A percentile compares a stretch with the other conserved stretches of the same genome.
These are phyloP conservation scores for Effrenium voratum DNA, from an alignment of 73 alveolate genomes.

Conservation along the genomic window DNA sequence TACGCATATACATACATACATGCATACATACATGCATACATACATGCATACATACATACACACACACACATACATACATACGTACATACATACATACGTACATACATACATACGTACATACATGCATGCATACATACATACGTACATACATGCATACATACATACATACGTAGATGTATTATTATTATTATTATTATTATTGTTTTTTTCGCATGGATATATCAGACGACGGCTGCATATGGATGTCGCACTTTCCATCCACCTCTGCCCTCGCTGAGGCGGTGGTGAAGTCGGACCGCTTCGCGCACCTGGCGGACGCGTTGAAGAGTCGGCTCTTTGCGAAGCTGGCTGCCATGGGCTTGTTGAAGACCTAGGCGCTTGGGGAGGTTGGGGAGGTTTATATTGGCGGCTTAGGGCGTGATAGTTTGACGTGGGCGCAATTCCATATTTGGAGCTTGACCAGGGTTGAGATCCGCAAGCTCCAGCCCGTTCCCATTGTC, in stretches of 20 bases:
- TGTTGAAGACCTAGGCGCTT: slow-evolving; percentile 22
- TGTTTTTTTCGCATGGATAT: too few relatives aligned
- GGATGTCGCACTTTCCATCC: background rate
- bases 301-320: slow-evolving; percentile 76
- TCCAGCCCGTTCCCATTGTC: background rate
- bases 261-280: background rate
- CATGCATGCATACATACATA: too few relatives aligned
- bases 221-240: too few relatives aligned
- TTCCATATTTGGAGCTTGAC: background rate
- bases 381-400: background rate
- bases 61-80: too few relatives aligned
- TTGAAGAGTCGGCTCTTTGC: slow-evolving; percentile 50
- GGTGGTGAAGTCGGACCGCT: slow-evolving; percentile 84
- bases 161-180: too few relatives aligned
- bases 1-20: background rate
- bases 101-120: too few relatives aligned
- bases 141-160: too few relatives aligned
- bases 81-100: too few relatives aligned
- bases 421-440: background rate
- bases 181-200: too few relatives aligned
- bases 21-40: background rate
- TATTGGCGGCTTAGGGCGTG: background rate
- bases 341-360: slow-evolving; percentile 69
- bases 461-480: background rate
- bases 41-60: too few relatives aligned